Evolutionary conservation across 2,329 filamentous ascomycete genomes (phyloP), one percentile per base, ranked within the genome.

Genomic region (Pyrenophora seminiperda): DNA sequence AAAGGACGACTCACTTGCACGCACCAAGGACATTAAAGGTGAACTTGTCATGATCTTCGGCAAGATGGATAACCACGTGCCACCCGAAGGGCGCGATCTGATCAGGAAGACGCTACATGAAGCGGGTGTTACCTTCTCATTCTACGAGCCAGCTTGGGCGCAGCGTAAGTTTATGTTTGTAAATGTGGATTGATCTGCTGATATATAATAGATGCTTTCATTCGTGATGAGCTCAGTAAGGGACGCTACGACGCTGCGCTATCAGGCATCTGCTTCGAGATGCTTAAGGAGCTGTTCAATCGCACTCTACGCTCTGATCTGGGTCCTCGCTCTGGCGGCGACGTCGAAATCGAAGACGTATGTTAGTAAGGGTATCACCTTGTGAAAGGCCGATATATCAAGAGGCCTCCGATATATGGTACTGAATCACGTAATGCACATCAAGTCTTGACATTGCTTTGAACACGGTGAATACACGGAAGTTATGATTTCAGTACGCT

Each of bases 31-130:
- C 59, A 88, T 96, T 72, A 85, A 85, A 68, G 89, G 84, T 13
- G 92, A 97, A 73, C 76, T 94, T 13, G 81, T 90, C 51, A 88
- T 96, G 85, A 95, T 97, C 67, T 96, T 96, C 70, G 92, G 92
- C 44, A 88, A 95, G 73, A 86, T 88, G 70, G 92, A 97, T 73
- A 96, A 86, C 50, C 92, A 97, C 72, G 91, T 97, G 11, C 90
- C 91, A 1, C 85, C 90, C 30, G 83, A 83, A 32, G 92, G 92
- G 2, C 82, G 92, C 14, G 91, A 96, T 73, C 74, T 95, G 59
- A 94, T 96, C 71, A 84, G 91, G 50, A 84, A 84, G 71, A 92
- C 90, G 54, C 79, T 96, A 63, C 85, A 92, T 63, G 90, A 90
- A 17, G 84, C 86, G 5, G 88, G 87, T 7, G 82, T 87, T 4